Evolutionary conservation across 2,329 filamentous ascomycete genomes (phyloP).

Genomic region (Fusarium vanettenii): DNA sequence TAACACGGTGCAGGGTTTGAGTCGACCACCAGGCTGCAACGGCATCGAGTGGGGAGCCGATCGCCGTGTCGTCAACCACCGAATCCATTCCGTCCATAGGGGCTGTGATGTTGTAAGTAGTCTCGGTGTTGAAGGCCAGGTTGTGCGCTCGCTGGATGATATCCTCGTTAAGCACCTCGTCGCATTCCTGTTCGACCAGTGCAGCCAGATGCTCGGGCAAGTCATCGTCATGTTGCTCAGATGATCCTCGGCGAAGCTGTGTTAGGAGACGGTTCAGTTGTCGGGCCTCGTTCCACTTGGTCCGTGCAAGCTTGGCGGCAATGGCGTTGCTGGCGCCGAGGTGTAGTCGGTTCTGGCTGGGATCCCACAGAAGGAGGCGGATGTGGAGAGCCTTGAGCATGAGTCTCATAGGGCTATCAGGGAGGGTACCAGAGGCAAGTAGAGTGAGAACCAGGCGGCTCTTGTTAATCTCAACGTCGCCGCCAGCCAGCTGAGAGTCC

Average conservation of each 20-base stretch:
- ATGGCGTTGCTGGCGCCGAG: conserved; percentile 74
- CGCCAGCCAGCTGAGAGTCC: conserved; percentile 91
- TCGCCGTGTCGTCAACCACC: conserved; percentile 86
- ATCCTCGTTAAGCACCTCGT: conserved; percentile 80
- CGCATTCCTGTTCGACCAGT: conserved; percentile 82
- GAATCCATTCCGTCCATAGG: conserved; percentile 80
- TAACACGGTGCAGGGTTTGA: conserved; percentile 74
- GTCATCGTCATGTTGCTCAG: conserved; percentile 63
- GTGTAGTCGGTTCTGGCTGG: conserved; percentile 73
- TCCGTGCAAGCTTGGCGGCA: conserved; percentile 78
- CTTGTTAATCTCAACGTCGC: conserved; percentile 89
- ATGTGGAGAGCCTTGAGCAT: conserved; percentile 95
- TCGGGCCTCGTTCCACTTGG: conserved; percentile 85
- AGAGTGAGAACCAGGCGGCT: conserved; percentile 87
- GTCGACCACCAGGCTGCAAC: conserved; percentile 93
- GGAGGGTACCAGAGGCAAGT: conserved; percentile 87
- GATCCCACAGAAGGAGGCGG: conserved; percentile 86
- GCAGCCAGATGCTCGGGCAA: conserved; percentile 81
- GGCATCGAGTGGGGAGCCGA: conserved; percentile 88
- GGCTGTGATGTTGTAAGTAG: conserved; percentile 71
- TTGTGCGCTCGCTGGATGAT: conserved; percentile 90
- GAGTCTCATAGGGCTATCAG: conserved; percentile 82
- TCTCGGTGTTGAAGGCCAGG: conserved; percentile 86
- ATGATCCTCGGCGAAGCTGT: conserved; percentile 54
- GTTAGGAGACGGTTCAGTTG: conserved; percentile 65